phyloP scores from a whole-genome alignment of 495 filamentous ascomycete species.

The Penicillium macrosclerotiorum region DNA sequence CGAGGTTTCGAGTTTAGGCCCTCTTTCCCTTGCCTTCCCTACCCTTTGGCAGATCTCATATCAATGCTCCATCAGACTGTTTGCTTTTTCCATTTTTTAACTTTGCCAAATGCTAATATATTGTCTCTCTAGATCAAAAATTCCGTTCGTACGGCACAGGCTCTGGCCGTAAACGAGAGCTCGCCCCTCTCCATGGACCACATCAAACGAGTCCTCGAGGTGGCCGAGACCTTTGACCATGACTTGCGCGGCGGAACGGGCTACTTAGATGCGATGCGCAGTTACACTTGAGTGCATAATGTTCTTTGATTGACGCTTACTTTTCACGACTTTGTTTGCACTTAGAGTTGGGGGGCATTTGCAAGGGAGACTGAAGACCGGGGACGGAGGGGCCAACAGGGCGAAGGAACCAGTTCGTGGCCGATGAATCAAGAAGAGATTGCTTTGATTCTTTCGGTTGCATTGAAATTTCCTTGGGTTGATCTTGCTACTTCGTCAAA shows the following conservation, averaged over 20 bases:
- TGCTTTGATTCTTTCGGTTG: conserved; percentile 3
- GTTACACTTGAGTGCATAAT: conserved; percentile 37
- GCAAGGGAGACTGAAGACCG: too few relatives aligned
- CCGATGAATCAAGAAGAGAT: neutral
- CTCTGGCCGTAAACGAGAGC: conserved; percentile 74
- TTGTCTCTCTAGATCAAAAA: conserved; percentile 73
- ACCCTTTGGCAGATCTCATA: too few relatives aligned
- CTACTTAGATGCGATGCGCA: conserved; percentile 52
- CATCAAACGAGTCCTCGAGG: conserved; percentile 78
- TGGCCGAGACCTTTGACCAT: conserved; percentile 77
- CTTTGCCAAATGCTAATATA: conserved; percentile 1
- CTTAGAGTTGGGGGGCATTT: too few relatives aligned
- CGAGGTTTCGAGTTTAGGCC: too few relatives aligned
- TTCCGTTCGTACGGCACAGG: conserved; percentile 81
- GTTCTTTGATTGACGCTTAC: neutral
- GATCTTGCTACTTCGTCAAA: too few relatives aligned
- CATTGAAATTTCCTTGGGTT: too few relatives aligned
- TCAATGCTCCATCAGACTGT: too few relatives aligned
- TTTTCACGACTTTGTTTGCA: too few relatives aligned
- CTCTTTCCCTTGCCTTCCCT: too few relatives aligned
- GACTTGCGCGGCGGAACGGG: conserved; percentile 68
- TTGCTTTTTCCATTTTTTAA: neutral
- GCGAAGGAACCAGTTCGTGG: neutral
- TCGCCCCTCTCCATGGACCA: conserved; percentile 73
- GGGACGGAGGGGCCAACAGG: too few relatives aligned